Evolutionary conservation across 192 early-diverging fungal genomes (phyloP).

Genomic region (Entrophospora sp.): DNA sequence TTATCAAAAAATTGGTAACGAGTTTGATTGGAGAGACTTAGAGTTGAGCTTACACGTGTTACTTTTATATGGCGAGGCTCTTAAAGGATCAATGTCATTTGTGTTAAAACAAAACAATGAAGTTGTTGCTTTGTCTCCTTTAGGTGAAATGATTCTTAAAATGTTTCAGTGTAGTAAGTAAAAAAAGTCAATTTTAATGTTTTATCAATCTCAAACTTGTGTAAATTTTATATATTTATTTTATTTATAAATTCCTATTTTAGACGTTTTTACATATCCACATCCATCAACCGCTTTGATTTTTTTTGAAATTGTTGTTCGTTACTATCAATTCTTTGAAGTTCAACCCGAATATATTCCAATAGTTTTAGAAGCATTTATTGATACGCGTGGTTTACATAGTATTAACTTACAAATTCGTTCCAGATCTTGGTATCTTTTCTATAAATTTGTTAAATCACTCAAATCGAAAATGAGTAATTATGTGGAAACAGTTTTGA

Average conservation of each 20-base stretch:
- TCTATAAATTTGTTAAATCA: conserved; percentile 72
- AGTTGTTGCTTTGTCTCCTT: conserved; percentile 32
- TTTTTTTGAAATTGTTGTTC: conserved; percentile 67
- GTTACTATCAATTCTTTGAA: conserved; percentile 69
- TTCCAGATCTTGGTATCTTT: conserved; percentile 77
- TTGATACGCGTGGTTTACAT: conserved; percentile 69
- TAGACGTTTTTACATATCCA: conserved; percentile 62
- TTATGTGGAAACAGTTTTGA: conserved; percentile 55
- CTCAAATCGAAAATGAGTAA: conserved; percentile 47
- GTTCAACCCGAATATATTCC: conserved; percentile 53
- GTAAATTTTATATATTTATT: no score
- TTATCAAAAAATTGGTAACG: conserved; percentile 35
- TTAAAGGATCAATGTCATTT: conserved; percentile 44
- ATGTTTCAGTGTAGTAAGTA: conserved; percentile 56
- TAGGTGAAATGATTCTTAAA: conserved; percentile 50
- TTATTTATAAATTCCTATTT: conserved; percentile 26
- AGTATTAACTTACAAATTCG: conserved; percentile 62
- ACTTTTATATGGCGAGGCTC: conserved; percentile 62
- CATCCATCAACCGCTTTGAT: conserved; percentile 62
- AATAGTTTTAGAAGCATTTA: conserved; percentile 62
- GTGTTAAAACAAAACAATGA: conserved; percentile 27
- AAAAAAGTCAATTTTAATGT: not conserved
- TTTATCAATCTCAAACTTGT: no score
- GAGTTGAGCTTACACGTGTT: conserved; percentile 69
- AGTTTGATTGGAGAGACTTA: conserved; percentile 62